These are phyloP conservation scores for Kandelia obovata DNA, from an alignment of 345 rosid species.

Conservation along the genomic window DNA sequence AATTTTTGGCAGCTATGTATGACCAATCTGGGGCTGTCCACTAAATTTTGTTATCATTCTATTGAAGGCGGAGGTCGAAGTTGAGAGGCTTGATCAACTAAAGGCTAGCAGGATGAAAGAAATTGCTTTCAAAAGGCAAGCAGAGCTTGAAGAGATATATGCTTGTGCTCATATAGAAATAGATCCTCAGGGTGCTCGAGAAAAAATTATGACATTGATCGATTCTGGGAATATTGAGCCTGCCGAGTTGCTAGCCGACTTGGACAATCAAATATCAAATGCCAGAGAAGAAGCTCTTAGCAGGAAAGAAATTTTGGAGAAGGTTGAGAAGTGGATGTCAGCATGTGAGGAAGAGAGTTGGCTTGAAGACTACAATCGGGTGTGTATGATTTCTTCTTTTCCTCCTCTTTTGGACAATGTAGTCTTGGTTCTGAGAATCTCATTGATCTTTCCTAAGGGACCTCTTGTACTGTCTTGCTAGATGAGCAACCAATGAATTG, in stretches of 20 bases:
- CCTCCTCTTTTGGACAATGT: neutral
- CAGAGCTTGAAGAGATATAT: constrained; percentile 91
- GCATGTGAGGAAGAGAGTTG: constrained; percentile 99
- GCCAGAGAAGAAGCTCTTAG: constrained; percentile 89
- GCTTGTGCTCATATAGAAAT: constrained; percentile 73
- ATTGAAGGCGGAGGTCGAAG: constrained; percentile 85
- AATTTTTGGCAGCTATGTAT: no score
- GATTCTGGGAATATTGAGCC: constrained; percentile 93
- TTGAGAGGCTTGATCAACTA: constrained; percentile 87
- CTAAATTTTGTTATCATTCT: constrained; percentile 15
- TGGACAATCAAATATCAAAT: constrained; percentile 85
- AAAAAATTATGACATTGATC: constrained; percentile 72
- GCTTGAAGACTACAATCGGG: constrained; percentile 98
- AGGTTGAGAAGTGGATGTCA: constrained; percentile 99
- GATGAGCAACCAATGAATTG: neutral
- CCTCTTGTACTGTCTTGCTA: neutral
- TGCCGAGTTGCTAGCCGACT: constrained; percentile 76
- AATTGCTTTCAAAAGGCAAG: constrained; percentile 86
- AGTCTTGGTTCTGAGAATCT: neutral
- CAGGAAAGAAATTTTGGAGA: constrained; percentile 90
- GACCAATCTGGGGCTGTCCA: constrained; percentile 14
- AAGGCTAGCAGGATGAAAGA: constrained; percentile 96
- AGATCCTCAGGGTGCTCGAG: constrained; percentile 79
- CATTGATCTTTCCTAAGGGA: neutral
- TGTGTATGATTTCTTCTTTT: constrained; percentile 20